Percentiles rank a stretch among this genome's conserved stretches.
phyloP scores from a whole-genome alignment of 2,329 filamentous ascomycete species.

The Ceratocystis alfenasii region DNA sequence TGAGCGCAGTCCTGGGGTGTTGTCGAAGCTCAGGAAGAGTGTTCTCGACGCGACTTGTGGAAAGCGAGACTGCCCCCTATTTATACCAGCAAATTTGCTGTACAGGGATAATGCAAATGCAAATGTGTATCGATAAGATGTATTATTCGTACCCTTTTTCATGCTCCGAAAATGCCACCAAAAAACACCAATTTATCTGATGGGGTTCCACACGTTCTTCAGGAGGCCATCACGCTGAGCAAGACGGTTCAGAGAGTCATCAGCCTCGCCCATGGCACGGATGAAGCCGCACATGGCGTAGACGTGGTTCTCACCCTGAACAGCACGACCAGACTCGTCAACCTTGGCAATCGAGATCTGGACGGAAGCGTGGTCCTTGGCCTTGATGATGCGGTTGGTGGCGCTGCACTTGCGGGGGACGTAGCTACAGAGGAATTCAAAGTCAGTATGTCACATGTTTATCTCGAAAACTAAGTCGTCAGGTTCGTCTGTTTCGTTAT shows the following conservation, averaged over 20 bases:
- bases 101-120: slow-evolving; percentile 6
- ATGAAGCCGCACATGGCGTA: slow-evolving; percentile 98
- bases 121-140: slow-evolving; percentile 12
- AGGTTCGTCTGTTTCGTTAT: not conserved
- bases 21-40: not conserved
- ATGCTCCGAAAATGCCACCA: slow-evolving; percentile 20
- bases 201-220: slow-evolving; percentile 89
- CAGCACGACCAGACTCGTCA: slow-evolving; percentile 91
- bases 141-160: slow-evolving; percentile 21
- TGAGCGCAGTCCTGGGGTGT: not conserved
- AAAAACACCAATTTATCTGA: slow-evolving; percentile 39
- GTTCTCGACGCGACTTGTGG: not conserved
- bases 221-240: slow-evolving; percentile 91
- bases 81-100: slow-evolving; percentile 10
- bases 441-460: slow-evolving; percentile 11
- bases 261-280: slow-evolving; percentile 92
- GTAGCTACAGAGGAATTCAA: slow-evolving; percentile 49
- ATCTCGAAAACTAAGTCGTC: not conserved
- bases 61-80: slow-evolving; percentile 10
- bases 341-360: slow-evolving; percentile 97
- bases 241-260: slow-evolving; percentile 91
- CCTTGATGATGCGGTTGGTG: slow-evolving; percentile 99
- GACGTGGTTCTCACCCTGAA: slow-evolving; percentile 90
- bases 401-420: slow-evolving; percentile 98
- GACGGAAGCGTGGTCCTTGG: slow-evolving; percentile 98